phyloP scores from a whole-genome alignment of 2,329 filamentous ascomycete genomes.

The Verticillium nonalfalfae region DNA sequence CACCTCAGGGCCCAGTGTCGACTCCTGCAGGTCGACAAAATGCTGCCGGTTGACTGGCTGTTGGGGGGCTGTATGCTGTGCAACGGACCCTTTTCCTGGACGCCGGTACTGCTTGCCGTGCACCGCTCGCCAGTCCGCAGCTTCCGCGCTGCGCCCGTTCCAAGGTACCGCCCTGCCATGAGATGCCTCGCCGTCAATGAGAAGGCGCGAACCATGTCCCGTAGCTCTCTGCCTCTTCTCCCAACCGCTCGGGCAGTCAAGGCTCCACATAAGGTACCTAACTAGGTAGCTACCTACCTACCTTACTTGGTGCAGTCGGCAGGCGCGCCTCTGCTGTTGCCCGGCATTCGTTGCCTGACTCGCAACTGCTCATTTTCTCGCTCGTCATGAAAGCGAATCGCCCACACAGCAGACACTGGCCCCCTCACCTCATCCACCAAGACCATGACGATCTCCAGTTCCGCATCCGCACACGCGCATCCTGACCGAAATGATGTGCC shows the following conservation, averaged over 20 bases:
- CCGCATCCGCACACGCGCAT: not conserved
- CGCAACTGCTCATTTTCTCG: not conserved
- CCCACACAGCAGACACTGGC: not conserved
- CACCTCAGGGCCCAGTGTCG: not conserved
- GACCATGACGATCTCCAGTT: not conserved
- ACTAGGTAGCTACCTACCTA: too few relatives aligned
- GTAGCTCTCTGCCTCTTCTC: not conserved
- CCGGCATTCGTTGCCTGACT: not conserved
- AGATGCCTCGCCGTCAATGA: not conserved
- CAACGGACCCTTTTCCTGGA: not conserved
- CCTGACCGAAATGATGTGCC: not conserved
- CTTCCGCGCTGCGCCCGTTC: not conserved
- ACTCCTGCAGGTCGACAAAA: not conserved
- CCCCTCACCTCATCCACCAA: not conserved
- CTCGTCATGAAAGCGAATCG: not conserved
- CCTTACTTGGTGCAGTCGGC: not conserved
- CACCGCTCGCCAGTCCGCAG: not conserved
- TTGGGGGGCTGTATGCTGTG: not conserved
- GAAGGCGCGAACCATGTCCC: not conserved
- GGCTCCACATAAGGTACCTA: not conserved
- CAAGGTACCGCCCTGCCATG: not conserved
- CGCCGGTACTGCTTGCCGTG: not conserved
- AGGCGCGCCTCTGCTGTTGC: not conserved
- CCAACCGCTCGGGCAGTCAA: not conserved
- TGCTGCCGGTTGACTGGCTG: not conserved